Evolutionary conservation across 225 moss, liverwort and hornwort species (phyloP).

Genomic region (Pseudisothecium myosuroides): DNA sequence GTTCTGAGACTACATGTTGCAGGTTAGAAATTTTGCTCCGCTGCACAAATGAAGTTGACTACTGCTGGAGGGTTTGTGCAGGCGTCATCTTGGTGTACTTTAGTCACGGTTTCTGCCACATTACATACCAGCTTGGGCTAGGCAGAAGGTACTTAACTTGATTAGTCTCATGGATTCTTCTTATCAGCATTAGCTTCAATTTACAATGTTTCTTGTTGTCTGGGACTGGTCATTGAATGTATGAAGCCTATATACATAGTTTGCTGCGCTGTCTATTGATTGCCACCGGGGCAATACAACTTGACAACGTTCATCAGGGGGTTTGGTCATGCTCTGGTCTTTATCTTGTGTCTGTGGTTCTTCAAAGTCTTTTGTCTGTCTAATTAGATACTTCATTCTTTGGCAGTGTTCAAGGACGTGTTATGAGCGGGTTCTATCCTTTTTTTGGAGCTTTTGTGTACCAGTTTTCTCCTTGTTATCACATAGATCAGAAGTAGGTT

Average conservation of each 20-base stretch:
- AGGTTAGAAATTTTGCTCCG: constrained; percentile 1
- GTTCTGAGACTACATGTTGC: not conserved
- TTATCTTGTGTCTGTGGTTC: not conserved
- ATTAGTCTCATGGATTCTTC: not conserved
- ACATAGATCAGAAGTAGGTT: not conserved
- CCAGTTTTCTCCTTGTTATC: not conserved
- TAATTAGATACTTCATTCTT: not conserved
- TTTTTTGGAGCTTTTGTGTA: not conserved
- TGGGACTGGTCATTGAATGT: not conserved
- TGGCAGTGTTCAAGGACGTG: constrained; percentile 5
- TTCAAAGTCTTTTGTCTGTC: not conserved
- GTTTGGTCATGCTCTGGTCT: not conserved
- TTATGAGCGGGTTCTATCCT: not conserved
- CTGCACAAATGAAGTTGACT: constrained; percentile 3
- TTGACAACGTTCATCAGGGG: not conserved
- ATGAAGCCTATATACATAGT: not conserved
- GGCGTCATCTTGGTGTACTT: not conserved
- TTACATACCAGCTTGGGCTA: constrained; percentile 1
- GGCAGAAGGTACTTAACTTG: constrained; percentile 7
- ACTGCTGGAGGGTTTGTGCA: constrained; percentile 8
- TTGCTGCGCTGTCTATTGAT: not conserved
- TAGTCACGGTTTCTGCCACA: not conserved
- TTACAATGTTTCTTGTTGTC: not conserved
- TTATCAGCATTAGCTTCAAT: not conserved
- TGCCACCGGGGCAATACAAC: not conserved